A percentile compares a stretch with the other conserved stretches of the same genome.
Evolutionary conservation across 371 early-diverging fungal genomes (phyloP).

Genomic region (Apophysomyces elegans): DNA sequence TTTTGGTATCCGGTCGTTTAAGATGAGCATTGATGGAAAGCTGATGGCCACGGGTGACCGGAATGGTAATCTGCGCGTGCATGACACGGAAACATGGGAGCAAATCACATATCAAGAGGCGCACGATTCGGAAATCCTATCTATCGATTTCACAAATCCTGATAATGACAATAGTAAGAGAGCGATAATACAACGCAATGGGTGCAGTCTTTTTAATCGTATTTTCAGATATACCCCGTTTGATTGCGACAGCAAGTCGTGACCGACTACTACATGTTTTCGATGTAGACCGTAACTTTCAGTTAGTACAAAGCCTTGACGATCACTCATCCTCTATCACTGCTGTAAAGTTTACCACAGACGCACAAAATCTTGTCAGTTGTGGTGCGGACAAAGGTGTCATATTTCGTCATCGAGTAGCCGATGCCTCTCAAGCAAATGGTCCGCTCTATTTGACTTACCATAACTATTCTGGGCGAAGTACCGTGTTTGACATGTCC

Average conservation of each 20-base stretch:
- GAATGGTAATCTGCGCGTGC: constrained; percentile 74
- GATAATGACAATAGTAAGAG: constrained; percentile 20
- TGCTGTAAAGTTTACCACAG: constrained; percentile 68
- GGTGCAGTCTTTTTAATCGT: not conserved
- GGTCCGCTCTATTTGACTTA: constrained; percentile 53
- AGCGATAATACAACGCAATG: not conserved
- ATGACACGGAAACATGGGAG: constrained; percentile 62
- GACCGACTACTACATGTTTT: constrained; percentile 85
- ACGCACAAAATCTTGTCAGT: constrained; percentile 72
- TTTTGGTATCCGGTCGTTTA: constrained; percentile 72
- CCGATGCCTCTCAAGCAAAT: constrained; percentile 12
- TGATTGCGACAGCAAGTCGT: constrained; percentile 80
- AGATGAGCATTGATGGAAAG: constrained; percentile 71
- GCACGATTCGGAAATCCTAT: constrained; percentile 83
- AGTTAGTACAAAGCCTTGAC: constrained; percentile 78
- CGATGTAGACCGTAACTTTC: constrained; percentile 60
- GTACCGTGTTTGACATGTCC: constrained; percentile 77
- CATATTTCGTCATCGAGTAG: constrained; percentile 65
- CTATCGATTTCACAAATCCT: constrained; percentile 72
- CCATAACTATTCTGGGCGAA: constrained; percentile 74
- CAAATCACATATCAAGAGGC: constrained; percentile 76
- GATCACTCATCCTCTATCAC: constrained; percentile 90
- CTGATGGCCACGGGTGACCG: constrained; percentile 81
- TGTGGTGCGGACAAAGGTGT: constrained; percentile 88
- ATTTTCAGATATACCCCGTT: constrained; percentile 36